Percentiles rank a stretch among this genome's conserved stretches.
These are phyloP conservation scores for Backusella tuberculispora DNA, from an alignment of 192 early-diverging fungal genomes.

Conservation along the genomic window DNA sequence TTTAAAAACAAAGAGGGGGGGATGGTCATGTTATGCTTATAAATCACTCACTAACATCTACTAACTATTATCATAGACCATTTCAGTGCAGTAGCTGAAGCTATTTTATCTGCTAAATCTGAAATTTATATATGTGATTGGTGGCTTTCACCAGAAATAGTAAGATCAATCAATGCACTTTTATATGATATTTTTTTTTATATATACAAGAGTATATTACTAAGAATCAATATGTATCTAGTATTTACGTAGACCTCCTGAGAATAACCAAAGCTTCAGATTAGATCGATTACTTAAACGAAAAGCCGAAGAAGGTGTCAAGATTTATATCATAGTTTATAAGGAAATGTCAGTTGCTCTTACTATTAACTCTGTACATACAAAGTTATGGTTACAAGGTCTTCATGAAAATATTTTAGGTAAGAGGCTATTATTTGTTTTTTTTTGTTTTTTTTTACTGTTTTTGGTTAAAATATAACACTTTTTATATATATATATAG, in stretches of 20 bases:
- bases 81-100: conserved; percentile 79
- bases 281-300: conserved; percentile 77
- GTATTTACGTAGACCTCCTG: conserved; percentile 77
- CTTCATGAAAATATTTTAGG: conserved; percentile 78
- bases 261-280: conserved; percentile 75
- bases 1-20: neutral
- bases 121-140: conserved; percentile 83
- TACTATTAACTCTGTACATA: conserved; percentile 72
- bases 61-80: conserved; percentile 52
- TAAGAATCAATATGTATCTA: neutral
- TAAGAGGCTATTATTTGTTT: conserved; percentile 50
- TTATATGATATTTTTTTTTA: too few relatives aligned
- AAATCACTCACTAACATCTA: neutral
- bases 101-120: conserved; percentile 66
- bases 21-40: neutral
- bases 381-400: conserved; percentile 71
- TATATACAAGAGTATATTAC: too few relatives aligned
- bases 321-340: conserved; percentile 85
- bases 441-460: neutral
- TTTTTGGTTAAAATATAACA: neutral
- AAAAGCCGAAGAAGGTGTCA: conserved; percentile 84
- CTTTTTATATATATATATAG: conserved; percentile 44
- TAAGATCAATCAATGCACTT: conserved; percentile 28
- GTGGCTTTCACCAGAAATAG: conserved; percentile 92
- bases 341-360: conserved; percentile 83